Conservation (phyloP, 192 early-diverging fungal genomes). For the Mortierella hygrophila region DNA sequence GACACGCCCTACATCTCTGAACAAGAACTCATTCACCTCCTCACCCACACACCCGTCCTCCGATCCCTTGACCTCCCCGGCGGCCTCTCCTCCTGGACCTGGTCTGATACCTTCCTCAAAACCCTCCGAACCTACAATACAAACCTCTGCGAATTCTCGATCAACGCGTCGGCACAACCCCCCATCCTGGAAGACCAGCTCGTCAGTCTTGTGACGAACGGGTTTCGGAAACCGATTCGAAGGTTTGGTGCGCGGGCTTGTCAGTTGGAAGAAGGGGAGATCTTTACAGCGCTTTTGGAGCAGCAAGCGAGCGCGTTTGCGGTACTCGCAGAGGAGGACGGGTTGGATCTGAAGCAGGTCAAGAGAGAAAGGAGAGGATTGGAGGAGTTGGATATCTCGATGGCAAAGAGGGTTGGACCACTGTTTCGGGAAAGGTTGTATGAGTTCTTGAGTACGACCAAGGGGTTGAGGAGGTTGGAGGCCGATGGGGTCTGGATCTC, state of each 20-base stretch:
- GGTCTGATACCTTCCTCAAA: neutral
- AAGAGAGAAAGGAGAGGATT: neutral
- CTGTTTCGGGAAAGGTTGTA: conserved; percentile 16
- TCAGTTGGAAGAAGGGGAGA: conserved; percentile 9
- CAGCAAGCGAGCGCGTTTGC: neutral
- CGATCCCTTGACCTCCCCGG: conserved; percentile 32
- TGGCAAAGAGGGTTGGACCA: neutral
- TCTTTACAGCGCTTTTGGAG: neutral
- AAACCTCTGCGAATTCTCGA: conserved; percentile 10
- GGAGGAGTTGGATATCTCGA: conserved; percentile 39
- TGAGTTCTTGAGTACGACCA: conserved; percentile 6
- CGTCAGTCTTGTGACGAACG: neutral
- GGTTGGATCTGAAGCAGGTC: neutral
- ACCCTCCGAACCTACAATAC: neutral
- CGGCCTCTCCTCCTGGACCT: conserved; percentile 17
- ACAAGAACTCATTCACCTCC: neutral
- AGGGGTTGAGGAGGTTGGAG: conserved; percentile 11
- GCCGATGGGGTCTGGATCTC: conserved; percentile 39
- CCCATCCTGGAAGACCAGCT: conserved; percentile 14
- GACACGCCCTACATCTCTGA: conserved; percentile 10
- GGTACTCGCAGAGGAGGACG: neutral
- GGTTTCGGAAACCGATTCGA: neutral
- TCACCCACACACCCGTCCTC: conserved; percentile 19
- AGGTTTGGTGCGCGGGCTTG: conserved; percentile 35
- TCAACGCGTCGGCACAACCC: conserved; percentile 18